Base-by-base conservation (phyloP, 2,329 filamentous ascomycete genomes). In the Stagonosporopsis rhizophila region DNA sequence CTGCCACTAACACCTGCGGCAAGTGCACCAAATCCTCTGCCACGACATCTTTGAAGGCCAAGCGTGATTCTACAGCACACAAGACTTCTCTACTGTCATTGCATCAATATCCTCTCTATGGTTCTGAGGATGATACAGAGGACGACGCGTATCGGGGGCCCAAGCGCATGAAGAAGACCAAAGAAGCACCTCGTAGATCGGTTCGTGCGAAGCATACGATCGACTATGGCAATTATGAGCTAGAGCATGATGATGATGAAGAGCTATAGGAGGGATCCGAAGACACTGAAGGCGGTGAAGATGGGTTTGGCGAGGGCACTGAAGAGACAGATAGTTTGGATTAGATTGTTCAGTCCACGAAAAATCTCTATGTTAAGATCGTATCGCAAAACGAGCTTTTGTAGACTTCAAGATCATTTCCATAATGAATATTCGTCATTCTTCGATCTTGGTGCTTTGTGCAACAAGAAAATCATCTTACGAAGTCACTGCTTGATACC, bases 141-240 rank as follows among this genome's bases (percentile, higher is more conserved):
- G 28, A 45, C 7, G 49, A 50, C 5, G 20, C 23, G 1, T 60
- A 44, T 7, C 48, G 35, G 32, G 50, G 41, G 3, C 53, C 45
- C 1, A 56, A 47, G 15, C 30, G 45, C 12, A 9, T n/a, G 6
- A 49, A 44, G 19, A 50, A 50, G 37, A 37, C 23, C 12, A 51
- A 34, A 15, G 37, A 20, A 28, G 44, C 12, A 12, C 44, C 37
- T 22, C 53, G 46, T n/a, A 34, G 42, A 9, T 60, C 39, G 19
- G 25, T 7, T 11, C 55, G 49, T 6, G 35, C 15, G 3, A 46
- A 19, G 28, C 44, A 39, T 8, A 8, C 8, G 19, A 15, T 19
- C 12, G 28, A 35, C 9, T 52, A 57, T 25, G 20, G 11, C 11
- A 4, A 30, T 8, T 20, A 30, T 17, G 38, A 5, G 17, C 30